A percentile compares a stretch with the other conserved stretches of the same genome.
phyloP scores from a whole-genome alignment of 495 filamentous ascomycete genomes.

The Penicillium alfredii region DNA sequence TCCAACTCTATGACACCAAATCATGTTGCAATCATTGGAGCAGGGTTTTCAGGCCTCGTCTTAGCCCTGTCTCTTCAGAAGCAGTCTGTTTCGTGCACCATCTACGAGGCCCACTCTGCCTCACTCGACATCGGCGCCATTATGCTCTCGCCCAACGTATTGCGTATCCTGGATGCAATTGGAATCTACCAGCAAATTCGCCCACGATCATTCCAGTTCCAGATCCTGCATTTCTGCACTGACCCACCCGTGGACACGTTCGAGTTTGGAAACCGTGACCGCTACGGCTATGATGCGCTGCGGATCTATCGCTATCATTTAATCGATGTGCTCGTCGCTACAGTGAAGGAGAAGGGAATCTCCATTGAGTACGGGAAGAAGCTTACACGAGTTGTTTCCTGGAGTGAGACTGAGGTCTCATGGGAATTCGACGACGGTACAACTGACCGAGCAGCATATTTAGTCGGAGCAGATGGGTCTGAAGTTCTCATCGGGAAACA shows the following conservation, averaged over 20 bases:
- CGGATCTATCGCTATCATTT: constrained; percentile 45
- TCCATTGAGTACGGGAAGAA: constrained; percentile 37
- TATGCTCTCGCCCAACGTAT: constrained; percentile 48
- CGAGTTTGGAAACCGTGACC: constrained; percentile 35
- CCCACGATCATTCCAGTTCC: constrained; percentile 29
- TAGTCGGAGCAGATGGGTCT: constrained; percentile 45
- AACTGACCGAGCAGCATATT: constrained; percentile 19
- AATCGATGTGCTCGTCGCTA: constrained; percentile 30
- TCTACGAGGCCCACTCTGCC: constrained; percentile 40
- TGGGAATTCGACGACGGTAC: constrained; percentile 40
- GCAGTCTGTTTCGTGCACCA: constrained; percentile 31
- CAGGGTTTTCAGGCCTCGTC: constrained; percentile 43
- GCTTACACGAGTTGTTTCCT: constrained; percentile 31
- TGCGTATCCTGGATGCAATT: constrained; percentile 41
- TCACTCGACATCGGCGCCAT: constrained; percentile 40
- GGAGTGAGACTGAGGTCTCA: constrained; percentile 27
- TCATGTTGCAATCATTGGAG: constrained; percentile 41
- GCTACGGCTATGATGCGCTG: constrained; percentile 41
- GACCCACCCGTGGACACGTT: constrained; percentile 35
- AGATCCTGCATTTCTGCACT: constrained; percentile 36
- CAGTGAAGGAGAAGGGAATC: constrained; percentile 30
- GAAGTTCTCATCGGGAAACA: constrained; percentile 42
- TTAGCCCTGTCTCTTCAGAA: constrained; percentile 40
- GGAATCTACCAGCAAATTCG: constrained; percentile 39
- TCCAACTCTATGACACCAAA: constrained; percentile 12